phyloP scores from a whole-genome alignment of 1,139 yeast genomes.

The Pichia sp. region DNA sequence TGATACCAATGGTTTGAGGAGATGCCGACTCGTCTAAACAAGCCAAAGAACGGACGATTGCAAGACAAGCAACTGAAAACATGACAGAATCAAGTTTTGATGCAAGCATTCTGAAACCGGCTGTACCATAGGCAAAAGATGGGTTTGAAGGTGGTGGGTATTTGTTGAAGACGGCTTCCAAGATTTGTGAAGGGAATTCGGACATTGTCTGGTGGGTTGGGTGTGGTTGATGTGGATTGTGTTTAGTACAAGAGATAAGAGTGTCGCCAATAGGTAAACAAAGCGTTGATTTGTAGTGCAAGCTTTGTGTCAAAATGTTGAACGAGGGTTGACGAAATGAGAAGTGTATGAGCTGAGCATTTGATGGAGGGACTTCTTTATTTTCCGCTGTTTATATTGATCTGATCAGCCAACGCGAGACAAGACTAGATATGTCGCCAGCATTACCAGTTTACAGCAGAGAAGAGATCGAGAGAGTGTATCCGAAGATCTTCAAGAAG shows the following conservation, averaged over 20 bases:
- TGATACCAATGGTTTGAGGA: constrained; percentile 68
- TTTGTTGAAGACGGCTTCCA: constrained; percentile 34
- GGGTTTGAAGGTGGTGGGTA: constrained; percentile 49
- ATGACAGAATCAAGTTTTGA: constrained; percentile 73
- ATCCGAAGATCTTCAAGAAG: constrained; percentile 20
- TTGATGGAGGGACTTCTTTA: no score
- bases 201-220: no score
- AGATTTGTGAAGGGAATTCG: constrained; percentile 27
- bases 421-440: no score
- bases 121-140: constrained; percentile 80
- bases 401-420: no score
- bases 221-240: no score
- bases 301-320: no score
- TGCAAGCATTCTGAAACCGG: constrained; percentile 90
- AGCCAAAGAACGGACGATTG: constrained; percentile 74
- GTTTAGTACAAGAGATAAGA: no score
- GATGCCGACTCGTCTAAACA: constrained; percentile 43
- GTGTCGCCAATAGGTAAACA: no score
- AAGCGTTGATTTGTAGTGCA: no score
- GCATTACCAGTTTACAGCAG: constrained; percentile 32
- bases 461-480: constrained; percentile 27
- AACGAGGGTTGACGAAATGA: no score
- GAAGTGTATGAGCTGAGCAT: no score
- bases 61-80: constrained; percentile 80
- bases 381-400: no score